Percentiles rank a stretch among this genome's conserved stretches.
These are phyloP conservation scores for Fraxinus ornus DNA, from an alignment of 305 asterid genomes.

Conservation along the genomic window DNA sequence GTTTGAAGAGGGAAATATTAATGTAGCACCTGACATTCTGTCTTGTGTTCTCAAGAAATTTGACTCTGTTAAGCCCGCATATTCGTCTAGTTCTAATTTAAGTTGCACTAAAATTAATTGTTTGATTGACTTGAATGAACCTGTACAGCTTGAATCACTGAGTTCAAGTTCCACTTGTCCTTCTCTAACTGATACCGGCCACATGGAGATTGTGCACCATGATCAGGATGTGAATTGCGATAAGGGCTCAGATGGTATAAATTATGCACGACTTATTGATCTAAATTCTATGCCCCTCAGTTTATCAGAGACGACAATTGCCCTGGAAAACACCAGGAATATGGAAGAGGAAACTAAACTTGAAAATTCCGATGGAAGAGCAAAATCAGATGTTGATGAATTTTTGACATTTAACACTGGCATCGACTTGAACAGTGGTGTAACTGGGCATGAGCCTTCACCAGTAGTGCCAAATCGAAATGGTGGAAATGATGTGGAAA, in stretches of 20 bases:
- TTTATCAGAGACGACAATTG: slow-evolving; percentile 26
- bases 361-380: slow-evolving; percentile 5
- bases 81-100: slow-evolving; percentile 30
- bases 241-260: slow-evolving; percentile 27
- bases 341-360: slow-evolving; percentile 17
- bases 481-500: slow-evolving; percentile 15
- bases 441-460: slow-evolving; percentile 24
- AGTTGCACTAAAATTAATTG: slow-evolving; percentile 26
- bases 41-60: slow-evolving; percentile 18
- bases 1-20: slow-evolving; percentile 25
- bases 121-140: slow-evolving; percentile 72
- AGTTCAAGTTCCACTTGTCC: slow-evolving; percentile 32
- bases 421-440: slow-evolving; percentile 33
- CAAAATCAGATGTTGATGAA: slow-evolving; percentile 11
- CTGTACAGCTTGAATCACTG: slow-evolving; percentile 42
- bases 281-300: slow-evolving; percentile 41
- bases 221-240: slow-evolving; percentile 22
- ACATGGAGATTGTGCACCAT: slow-evolving; percentile 24
- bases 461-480: slow-evolving; percentile 15
- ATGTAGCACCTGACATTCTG: slow-evolving; percentile 28
- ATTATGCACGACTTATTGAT: slow-evolving; percentile 35
- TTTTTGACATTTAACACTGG: slow-evolving; percentile 19
- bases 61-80: slow-evolving; percentile 29
- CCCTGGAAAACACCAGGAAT: slow-evolving; percentile 21
- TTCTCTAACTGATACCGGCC: slow-evolving; percentile 22